Conservation (phyloP, 495 filamentous ascomycete species). For the Penicillium subrubescens region DNA sequence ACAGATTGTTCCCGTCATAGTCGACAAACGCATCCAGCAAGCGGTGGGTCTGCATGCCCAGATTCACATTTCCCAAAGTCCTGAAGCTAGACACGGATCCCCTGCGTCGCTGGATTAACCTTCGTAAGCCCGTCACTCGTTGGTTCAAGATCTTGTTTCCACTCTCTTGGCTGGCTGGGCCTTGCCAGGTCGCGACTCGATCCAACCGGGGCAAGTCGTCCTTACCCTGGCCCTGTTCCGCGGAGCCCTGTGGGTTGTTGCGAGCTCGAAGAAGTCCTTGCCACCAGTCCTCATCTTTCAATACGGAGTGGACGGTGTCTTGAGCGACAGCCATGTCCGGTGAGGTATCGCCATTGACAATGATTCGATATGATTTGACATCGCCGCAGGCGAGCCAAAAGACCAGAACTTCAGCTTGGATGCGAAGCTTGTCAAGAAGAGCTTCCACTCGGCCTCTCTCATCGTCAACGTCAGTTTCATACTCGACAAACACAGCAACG, state of each 20-base stretch:
- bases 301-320: slow-evolving; percentile 55
- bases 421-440: slow-evolving; percentile 77
- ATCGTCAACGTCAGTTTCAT: slow-evolving; percentile 81
- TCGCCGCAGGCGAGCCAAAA: slow-evolving; percentile 80
- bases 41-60: slow-evolving; percentile 79
- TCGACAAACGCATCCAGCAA: slow-evolving; percentile 66
- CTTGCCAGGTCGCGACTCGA: slow-evolving; percentile 51
- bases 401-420: slow-evolving; percentile 76
- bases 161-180: slow-evolving; percentile 57
- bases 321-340: slow-evolving; percentile 46
- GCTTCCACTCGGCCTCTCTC: slow-evolving; percentile 73
- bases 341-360: slow-evolving; percentile 66
- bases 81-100: slow-evolving; percentile 67
- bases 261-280: slow-evolving; percentile 67
- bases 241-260: slow-evolving; percentile 31
- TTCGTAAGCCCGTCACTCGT: slow-evolving; percentile 51
- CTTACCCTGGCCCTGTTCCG: slow-evolving; percentile 17
- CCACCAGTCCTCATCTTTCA: slow-evolving; percentile 82
- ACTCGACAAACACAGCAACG: slow-evolving; percentile 85
- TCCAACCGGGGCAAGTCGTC: slow-evolving; percentile 28
- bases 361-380: slow-evolving; percentile 72
- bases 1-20: slow-evolving; percentile 49
- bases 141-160: slow-evolving; percentile 39
- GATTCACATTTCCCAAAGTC: slow-evolving; percentile 60
- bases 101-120: slow-evolving; percentile 54